Conservation (phyloP, 257 asterid species). For the Marsdenia floribunda region DNA sequence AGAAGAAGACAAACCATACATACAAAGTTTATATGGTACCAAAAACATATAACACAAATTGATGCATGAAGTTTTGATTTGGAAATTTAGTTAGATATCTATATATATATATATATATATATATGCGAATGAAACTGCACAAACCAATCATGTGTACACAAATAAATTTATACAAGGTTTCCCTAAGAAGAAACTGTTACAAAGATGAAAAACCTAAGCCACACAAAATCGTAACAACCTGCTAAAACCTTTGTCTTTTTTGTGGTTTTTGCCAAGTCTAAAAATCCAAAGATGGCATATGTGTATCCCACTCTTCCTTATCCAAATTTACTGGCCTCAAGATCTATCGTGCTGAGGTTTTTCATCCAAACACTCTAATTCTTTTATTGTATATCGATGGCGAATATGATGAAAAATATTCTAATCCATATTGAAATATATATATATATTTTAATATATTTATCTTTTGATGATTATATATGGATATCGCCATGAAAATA, state of each 20-base stretch:
- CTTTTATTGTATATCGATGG: no score
- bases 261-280: background rate
- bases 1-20: constrained; percentile 4
- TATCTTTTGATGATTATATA: no score
- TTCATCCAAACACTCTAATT: background rate
- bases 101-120: no score
- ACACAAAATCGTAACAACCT: constrained; percentile 5
- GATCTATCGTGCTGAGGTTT: background rate
- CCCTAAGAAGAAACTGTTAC: constrained; percentile 1
- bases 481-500: no score
- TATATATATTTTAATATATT: no score
- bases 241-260: constrained; percentile 13
- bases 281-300: background rate
- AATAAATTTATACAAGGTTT: background rate
- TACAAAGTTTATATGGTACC: background rate
- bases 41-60: background rate
- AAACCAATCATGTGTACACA: background rate
- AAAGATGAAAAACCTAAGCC: background rate
- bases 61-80: background rate
- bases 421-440: no score
- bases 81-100: no score
- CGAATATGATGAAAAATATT: background rate
- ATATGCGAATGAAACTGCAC: background rate
- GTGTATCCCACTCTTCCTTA: background rate
- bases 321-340: constrained; percentile 7